These are phyloP conservation scores for Porcisia deanei DNA, from an alignment of 208 protist genomes.

Conservation along the genomic window DNA sequence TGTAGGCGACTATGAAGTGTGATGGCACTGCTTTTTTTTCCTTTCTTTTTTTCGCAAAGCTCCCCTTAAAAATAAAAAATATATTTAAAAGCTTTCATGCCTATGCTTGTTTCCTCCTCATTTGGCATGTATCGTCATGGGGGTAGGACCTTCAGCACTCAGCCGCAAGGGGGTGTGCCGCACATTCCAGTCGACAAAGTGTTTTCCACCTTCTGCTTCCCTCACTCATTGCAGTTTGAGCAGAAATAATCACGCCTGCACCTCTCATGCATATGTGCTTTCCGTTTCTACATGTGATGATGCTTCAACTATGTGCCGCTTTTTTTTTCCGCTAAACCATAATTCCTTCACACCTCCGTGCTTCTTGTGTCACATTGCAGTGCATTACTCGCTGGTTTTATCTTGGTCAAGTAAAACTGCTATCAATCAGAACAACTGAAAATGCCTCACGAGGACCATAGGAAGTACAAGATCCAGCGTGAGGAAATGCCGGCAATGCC, in stretches of 20 bases:
- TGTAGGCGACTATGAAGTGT: conserved; percentile 25
- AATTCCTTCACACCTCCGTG: no score
- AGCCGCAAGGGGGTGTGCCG: neutral
- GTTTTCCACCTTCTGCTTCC: no score
- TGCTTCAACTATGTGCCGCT: neutral
- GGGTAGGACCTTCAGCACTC: neutral
- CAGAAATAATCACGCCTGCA: no score
- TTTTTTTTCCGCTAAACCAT: neutral
- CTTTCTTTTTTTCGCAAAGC: conserved; percentile 7
- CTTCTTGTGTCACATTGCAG: neutral
- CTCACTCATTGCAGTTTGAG: neutral
- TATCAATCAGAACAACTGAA: neutral
- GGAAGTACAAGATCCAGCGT: conserved; percentile 84
- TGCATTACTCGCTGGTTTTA: neutral
- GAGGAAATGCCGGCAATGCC: conserved; percentile 80
- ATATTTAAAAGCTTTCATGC: neutral
- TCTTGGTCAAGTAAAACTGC: neutral
- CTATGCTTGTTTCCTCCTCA: neutral
- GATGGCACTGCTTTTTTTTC: conserved; percentile 4
- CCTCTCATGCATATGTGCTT: neutral
- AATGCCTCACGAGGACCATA: conserved; percentile 86
- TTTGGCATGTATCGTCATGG: neutral
- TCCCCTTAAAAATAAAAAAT: neutral
- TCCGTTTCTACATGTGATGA: neutral
- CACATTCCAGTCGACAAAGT: no score